Conservation (phyloP, 257 asterid species). For the Ballota nigra region DNA sequence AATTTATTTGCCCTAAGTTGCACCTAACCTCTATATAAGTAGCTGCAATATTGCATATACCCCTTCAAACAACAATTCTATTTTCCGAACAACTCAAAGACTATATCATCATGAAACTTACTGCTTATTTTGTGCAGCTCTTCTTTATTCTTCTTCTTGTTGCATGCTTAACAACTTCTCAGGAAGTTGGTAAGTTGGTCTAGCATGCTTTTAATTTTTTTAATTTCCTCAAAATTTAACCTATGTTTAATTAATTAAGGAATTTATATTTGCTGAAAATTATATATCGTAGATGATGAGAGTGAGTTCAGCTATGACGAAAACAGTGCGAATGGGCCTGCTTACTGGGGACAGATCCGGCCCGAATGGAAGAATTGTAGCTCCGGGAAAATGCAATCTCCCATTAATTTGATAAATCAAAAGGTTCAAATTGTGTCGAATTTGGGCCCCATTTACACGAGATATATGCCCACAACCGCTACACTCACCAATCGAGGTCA, state of each 20-base stretch:
- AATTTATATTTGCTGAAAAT: not conserved
- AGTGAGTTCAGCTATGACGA: constrained; percentile 48
- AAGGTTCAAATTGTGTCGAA: constrained; percentile 41
- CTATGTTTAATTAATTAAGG: not conserved
- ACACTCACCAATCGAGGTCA: constrained; percentile 64
- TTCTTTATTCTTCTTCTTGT: constrained; percentile 29
- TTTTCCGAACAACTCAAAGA: not conserved
- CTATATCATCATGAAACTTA: constrained; percentile 6
- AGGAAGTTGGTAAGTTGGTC: constrained; percentile 48
- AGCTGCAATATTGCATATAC: not conserved
- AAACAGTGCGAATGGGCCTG: constrained; percentile 48
- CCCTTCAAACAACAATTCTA: not conserved
- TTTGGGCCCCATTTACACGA: constrained; percentile 36
- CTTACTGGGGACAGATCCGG: constrained; percentile 57
- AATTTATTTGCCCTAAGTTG: not conserved
- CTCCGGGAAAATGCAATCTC: constrained; percentile 57
- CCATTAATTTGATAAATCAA: constrained; percentile 44
- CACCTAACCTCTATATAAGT: not conserved
- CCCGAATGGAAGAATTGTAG: constrained; percentile 56
- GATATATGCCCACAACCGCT: constrained; percentile 42
- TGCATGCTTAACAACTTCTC: constrained; percentile 34
- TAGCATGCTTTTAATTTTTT: not conserved
- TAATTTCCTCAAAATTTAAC: not conserved
- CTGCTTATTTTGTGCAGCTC: not conserved
- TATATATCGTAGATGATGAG: constrained; percentile 46